phyloP scores from a whole-genome alignment of 2,329 filamentous ascomycete species.

The Plectosphaerella sp. region DNA sequence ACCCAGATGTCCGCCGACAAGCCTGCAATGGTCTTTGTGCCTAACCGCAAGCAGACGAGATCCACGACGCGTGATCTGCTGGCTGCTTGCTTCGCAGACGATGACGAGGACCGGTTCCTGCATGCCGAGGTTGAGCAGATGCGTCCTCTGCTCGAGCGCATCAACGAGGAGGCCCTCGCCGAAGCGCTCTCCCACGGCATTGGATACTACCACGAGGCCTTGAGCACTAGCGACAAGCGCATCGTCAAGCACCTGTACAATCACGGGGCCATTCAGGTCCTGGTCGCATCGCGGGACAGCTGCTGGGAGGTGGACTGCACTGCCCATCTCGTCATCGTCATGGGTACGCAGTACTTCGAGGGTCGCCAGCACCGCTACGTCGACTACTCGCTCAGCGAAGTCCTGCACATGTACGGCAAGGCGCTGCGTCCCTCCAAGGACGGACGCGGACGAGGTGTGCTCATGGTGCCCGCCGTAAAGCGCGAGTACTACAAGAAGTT shows the following conservation, averaged over 20 bases:
- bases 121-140: slow-evolving; percentile 81
- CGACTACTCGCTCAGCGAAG: slow-evolving; percentile 90
- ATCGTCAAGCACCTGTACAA: slow-evolving; percentile 92
- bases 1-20: slow-evolving; percentile 84
- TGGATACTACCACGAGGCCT: slow-evolving; percentile 93
- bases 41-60: slow-evolving; percentile 88
- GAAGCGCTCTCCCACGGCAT: slow-evolving; percentile 91
- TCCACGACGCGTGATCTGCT: slow-evolving; percentile 82
- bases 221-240: slow-evolving; percentile 82
- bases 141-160: slow-evolving; percentile 71
- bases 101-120: slow-evolving; percentile 90
- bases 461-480: slow-evolving; percentile 94
- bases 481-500: slow-evolving; percentile 99
- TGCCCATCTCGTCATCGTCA: slow-evolving; percentile 88
- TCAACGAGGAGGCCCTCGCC: slow-evolving; percentile 82
- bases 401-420: slow-evolving; percentile 97
- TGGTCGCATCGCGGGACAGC: slow-evolving; percentile 74
- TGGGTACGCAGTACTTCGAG: slow-evolving; percentile 98
- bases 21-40: slow-evolving; percentile 87
- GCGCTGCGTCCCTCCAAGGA: slow-evolving; percentile 76
- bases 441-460: slow-evolving; percentile 79
- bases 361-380: slow-evolving; percentile 95
- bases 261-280: slow-evolving; percentile 82
- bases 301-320: slow-evolving; percentile 92
- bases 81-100: slow-evolving; percentile 80